Conservation (phyloP, 495 filamentous ascomycete genomes). For the Apiosordaria backusii region DNA sequence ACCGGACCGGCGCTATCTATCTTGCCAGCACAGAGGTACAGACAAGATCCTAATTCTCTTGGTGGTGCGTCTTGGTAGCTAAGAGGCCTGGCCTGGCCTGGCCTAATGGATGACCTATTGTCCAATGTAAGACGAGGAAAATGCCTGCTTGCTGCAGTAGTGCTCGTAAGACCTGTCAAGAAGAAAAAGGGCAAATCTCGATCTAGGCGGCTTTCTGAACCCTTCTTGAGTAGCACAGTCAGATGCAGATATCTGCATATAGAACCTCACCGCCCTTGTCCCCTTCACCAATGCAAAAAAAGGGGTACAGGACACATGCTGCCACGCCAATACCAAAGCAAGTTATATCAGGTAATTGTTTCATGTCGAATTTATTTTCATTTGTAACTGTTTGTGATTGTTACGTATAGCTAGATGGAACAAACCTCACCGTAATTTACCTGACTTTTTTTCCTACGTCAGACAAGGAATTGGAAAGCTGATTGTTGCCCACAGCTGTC, state of each 20-base stretch:
- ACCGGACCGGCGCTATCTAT: not conserved
- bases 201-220: not conserved
- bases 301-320: not conserved
- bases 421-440: not conserved
- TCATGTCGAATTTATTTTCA: not conserved
- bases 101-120: too few relatives aligned
- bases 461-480: not conserved
- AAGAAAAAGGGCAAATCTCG: too few relatives aligned
- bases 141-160: not conserved
- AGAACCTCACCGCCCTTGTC: not conserved
- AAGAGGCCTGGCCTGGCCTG: not conserved
- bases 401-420: not conserved
- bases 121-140: not conserved
- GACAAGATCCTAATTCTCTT: not conserved
- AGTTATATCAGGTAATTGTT: not conserved
- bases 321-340: not conserved
- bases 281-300: not conserved
- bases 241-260: not conserved
- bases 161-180: not conserved
- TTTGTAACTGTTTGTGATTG: not conserved
- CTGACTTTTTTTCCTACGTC: not conserved
- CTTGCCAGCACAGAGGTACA: not conserved
- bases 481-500: not conserved
- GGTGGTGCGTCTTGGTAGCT: not conserved
- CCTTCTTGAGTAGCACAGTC: not conserved